These are phyloP conservation scores for Mercurialis annua DNA, from an alignment of 345 rosid species.

Conservation along the genomic window DNA sequence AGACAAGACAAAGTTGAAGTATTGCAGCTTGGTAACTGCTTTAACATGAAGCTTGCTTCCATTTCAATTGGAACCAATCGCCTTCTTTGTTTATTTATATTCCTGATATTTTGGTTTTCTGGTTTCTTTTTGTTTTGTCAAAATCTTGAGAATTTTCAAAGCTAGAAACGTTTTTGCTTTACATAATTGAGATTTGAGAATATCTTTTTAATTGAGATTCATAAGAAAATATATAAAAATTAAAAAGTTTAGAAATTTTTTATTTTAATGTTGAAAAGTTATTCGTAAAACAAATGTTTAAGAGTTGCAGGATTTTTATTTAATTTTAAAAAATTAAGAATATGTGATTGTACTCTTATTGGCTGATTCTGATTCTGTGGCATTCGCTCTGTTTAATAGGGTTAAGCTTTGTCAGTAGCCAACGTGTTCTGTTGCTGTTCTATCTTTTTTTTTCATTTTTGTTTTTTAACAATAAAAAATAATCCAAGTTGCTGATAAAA, in stretches of 20 bases:
- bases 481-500: no score
- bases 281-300: no score
- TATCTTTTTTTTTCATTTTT: conserved; percentile 9
- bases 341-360: conserved; percentile 29
- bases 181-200: no score
- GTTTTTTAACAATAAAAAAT: neutral
- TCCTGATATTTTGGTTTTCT: neutral
- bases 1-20: conserved; percentile 25
- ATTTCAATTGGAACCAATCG: conserved; percentile 9
- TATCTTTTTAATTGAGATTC: no score
- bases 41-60: conserved; percentile 31
- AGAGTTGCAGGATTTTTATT: no score
- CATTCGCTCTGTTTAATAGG: conserved; percentile 9
- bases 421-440: conserved; percentile 47
- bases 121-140: neutral
- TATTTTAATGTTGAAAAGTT: no score
- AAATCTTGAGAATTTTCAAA: neutral
- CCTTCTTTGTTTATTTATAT: neutral
- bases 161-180: neutral
- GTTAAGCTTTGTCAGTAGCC: conserved; percentile 3
- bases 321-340: neutral
- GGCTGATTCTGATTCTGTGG: conserved; percentile 45
- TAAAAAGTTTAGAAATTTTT: no score
- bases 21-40: conserved; percentile 43
- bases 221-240: no score